Conservation (phyloP, 495 filamentous ascomycete genomes). For the Aspergillus avenaceus region DNA sequence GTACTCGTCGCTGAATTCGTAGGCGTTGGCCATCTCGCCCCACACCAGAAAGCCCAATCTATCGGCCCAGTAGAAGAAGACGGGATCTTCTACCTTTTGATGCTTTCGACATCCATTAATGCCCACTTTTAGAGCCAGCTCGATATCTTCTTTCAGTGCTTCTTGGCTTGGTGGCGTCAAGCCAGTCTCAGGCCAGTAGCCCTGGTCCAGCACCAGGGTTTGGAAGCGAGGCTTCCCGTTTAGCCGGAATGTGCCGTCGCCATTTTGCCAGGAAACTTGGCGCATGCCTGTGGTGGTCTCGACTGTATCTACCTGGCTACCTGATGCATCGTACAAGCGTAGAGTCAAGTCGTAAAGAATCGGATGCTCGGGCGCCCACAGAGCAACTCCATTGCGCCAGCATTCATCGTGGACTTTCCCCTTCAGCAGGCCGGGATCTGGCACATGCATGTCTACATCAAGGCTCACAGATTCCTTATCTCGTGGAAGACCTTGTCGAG, state of each 20-base stretch:
- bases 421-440: slow-evolving; percentile 4
- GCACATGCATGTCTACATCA: slow-evolving; percentile 21
- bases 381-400: slow-evolving; percentile 28
- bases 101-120: slow-evolving; percentile 40
- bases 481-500: slow-evolving; percentile 3
- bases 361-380: slow-evolving; percentile 38
- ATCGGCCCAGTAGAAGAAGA: slow-evolving; percentile 39
- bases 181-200: slow-evolving; percentile 36
- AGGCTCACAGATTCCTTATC: slow-evolving; percentile 20
- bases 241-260: slow-evolving; percentile 35
- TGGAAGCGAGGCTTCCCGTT: slow-evolving; percentile 38
- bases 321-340: slow-evolving; percentile 17
- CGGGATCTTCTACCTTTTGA: slow-evolving; percentile 37
- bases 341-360: slow-evolving; percentile 32
- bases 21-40: slow-evolving; percentile 40
- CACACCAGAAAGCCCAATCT: slow-evolving; percentile 37
- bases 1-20: slow-evolving; percentile 49
- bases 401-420: slow-evolving; percentile 8
- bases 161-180: slow-evolving; percentile 34
- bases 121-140: slow-evolving; percentile 26
- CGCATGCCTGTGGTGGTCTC: slow-evolving; percentile 35
- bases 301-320: slow-evolving; percentile 23
- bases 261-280: slow-evolving; percentile 28
- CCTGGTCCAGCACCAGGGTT: slow-evolving; percentile 33
- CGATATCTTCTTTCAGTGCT: slow-evolving; percentile 29